phyloP scores from a whole-genome alignment of 164 flowering plant genomes.

The Stephania yunnanensis region DNA sequence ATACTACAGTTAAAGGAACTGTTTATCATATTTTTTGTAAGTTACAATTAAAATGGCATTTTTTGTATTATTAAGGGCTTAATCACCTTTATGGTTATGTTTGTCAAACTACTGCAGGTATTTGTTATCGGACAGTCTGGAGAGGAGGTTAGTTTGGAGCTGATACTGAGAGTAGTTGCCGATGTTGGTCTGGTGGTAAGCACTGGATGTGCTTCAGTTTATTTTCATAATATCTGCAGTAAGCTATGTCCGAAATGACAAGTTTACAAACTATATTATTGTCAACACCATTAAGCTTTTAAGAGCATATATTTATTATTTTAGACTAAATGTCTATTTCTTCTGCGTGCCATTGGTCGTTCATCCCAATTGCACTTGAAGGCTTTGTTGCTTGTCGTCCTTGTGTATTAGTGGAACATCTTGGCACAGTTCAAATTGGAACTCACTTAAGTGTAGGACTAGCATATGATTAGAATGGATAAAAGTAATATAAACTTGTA shows the following conservation, averaged over 20 bases:
- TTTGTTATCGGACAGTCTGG: constrained; percentile 87
- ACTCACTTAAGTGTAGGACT: background rate
- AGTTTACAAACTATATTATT: background rate
- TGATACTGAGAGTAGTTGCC: constrained; percentile 94
- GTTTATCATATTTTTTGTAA: background rate
- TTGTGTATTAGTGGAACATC: background rate
- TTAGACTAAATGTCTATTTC: background rate
- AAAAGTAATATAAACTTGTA: background rate
- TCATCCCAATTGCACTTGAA: background rate
- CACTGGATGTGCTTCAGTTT: constrained; percentile 6
- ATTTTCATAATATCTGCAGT: background rate
- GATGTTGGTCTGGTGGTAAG: constrained; percentile 97
- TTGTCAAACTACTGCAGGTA: constrained; percentile 48
- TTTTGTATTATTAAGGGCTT: background rate
- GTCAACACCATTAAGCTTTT: background rate
- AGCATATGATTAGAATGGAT: background rate
- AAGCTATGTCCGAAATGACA: background rate
- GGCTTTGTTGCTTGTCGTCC: background rate
- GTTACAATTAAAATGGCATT: background rate
- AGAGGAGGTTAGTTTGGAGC: constrained; percentile 87
- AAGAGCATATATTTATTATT: background rate
- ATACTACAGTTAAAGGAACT: background rate
- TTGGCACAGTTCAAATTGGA: background rate
- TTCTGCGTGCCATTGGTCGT: background rate
- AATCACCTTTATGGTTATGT: background rate